Percentiles rank a stretch among this genome's conserved stretches.
Evolutionary conservation across 805 yeast genomes (phyloP).

Genomic region (Candida sphagnicola): DNA sequence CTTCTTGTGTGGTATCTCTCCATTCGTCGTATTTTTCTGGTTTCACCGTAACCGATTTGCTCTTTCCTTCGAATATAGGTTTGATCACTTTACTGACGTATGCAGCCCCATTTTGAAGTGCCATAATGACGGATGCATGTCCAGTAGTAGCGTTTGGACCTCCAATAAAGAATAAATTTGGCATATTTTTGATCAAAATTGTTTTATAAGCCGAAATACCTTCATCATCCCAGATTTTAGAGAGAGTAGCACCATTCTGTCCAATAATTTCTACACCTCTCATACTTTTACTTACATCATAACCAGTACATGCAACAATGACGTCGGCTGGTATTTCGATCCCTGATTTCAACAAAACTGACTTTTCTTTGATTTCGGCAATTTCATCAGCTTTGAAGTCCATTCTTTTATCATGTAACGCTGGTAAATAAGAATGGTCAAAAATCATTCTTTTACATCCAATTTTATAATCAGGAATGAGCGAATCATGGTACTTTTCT

Average conservation of each 20-base stretch:
- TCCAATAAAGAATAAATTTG: conserved; percentile 31
- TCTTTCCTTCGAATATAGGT: conserved; percentile 23
- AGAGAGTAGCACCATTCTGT: conserved; percentile 17
- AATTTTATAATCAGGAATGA: conserved; percentile 36
- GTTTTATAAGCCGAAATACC: conserved; percentile 36
- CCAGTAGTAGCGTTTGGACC: conserved; percentile 44
- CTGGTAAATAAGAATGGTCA: conserved; percentile 33
- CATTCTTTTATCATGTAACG: conserved; percentile 27
- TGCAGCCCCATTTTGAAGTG: conserved; percentile 30
- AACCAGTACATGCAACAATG: conserved; percentile 42
- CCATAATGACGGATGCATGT: conserved; percentile 37
- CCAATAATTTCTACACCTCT: conserved; percentile 21
- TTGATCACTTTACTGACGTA: conserved; percentile 20
- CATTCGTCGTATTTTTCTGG: conserved; percentile 29
- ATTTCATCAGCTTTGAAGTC: conserved; percentile 20
- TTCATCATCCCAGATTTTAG: conserved; percentile 24
- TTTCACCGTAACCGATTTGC: conserved; percentile 28
- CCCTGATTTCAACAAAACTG: conserved; percentile 26
- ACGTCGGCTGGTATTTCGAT: conserved; percentile 29
- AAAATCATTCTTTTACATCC: conserved; percentile 41
- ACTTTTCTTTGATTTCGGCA: conserved; percentile 23
- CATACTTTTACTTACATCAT: conserved; percentile 20
- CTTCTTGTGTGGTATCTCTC: conserved; percentile 23
- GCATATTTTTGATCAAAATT: conserved; percentile 25
- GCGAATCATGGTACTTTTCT: conserved; percentile 24